These are phyloP conservation scores for Colletotrichum zoysiae DNA, from an alignment of 2,329 filamentous ascomycete species.

Conservation along the genomic window DNA sequence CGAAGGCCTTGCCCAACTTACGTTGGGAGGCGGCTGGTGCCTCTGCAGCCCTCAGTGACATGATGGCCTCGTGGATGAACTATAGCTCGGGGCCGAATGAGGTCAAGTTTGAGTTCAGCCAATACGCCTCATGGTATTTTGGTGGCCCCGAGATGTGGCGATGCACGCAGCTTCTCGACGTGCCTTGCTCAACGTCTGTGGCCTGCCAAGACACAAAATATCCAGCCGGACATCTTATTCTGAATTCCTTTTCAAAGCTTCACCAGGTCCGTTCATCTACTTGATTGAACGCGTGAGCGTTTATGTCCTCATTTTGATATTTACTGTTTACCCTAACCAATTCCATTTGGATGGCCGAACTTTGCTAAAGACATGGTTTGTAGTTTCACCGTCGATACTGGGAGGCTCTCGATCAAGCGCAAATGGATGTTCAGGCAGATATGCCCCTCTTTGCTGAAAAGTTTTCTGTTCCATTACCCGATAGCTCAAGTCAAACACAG, in stretches of 20 bases:
- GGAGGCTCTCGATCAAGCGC: conserved; percentile 12
- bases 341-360: fast-evolving
- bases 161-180: conserved; percentile 24
- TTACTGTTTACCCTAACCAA: fast-evolving
- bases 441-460: conserved; percentile 13
- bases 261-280: conserved; percentile 1
- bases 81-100: conserved; percentile 3
- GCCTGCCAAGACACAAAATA: conserved; percentile 18
- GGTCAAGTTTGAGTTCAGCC: conserved; percentile 31
- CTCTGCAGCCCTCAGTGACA: conserved; percentile 2
- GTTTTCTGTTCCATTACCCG: conserved; percentile 11
- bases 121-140: conserved; percentile 24
- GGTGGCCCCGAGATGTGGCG: conserved; percentile 26
- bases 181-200: conserved; percentile 17
- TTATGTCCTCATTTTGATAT: background rate
- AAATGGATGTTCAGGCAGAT: conserved; percentile 23
- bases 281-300: background rate
- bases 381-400: conserved; percentile 30
- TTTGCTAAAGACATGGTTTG: background rate
- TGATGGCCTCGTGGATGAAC: conserved; percentile 12
- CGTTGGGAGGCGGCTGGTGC: conserved; percentile 28
- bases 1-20: conserved; percentile 9
- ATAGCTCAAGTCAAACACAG: background rate
- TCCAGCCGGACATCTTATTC: conserved; percentile 21
- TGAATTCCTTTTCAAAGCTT: conserved; percentile 34